These are phyloP conservation scores for Penicillium sp. DNA, from an alignment of 2,329 filamentous ascomycete genomes.

Conservation along the genomic window DNA sequence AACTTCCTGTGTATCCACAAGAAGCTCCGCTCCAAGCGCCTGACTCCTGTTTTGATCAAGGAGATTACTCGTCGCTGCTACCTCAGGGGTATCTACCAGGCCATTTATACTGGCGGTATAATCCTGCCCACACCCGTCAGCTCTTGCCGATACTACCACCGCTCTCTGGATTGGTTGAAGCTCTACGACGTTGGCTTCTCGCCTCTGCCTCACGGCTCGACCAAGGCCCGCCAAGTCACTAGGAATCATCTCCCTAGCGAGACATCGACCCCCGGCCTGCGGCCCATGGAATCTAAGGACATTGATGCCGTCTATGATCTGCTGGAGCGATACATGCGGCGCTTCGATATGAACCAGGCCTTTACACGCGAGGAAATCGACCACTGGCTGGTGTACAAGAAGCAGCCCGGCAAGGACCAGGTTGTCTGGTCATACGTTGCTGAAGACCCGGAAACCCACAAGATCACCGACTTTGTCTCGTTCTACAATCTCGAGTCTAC, in stretches of 20 bases:
- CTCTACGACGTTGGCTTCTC: slow-evolving; percentile 94
- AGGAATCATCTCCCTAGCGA: slow-evolving; percentile 78
- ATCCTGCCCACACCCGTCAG: slow-evolving; percentile 88
- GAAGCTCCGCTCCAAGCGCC: slow-evolving; percentile 88
- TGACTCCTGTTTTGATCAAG: slow-evolving; percentile 93
- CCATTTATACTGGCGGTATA: slow-evolving; percentile 90
- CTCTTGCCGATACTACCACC: slow-evolving; percentile 93
- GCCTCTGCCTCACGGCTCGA: slow-evolving; percentile 77
- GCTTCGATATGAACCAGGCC: slow-evolving; percentile 79
- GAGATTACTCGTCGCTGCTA: slow-evolving; percentile 95
- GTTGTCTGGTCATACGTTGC: slow-evolving; percentile 94
- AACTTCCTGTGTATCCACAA: slow-evolving; percentile 99
- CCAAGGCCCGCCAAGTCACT: slow-evolving; percentile 77
- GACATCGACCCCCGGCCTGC: slow-evolving; percentile 70
- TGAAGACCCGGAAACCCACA: slow-evolving; percentile 66
- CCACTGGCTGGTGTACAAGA: slow-evolving; percentile 81
- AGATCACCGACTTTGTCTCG: slow-evolving; percentile 94
- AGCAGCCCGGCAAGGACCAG: slow-evolving; percentile 63
- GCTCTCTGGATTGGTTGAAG: slow-evolving; percentile 92
- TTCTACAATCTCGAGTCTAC: slow-evolving; percentile 95
- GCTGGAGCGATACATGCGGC: slow-evolving; percentile 71
- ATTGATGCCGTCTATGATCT: slow-evolving; percentile 71
- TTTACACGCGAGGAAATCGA: slow-evolving; percentile 77
- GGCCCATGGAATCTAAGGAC: slow-evolving; percentile 77
- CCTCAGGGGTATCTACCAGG: slow-evolving; percentile 81